Evolutionary conservation across 768 basidiomycete species (phyloP).

Genomic region (Tulasnella calospora): DNA sequence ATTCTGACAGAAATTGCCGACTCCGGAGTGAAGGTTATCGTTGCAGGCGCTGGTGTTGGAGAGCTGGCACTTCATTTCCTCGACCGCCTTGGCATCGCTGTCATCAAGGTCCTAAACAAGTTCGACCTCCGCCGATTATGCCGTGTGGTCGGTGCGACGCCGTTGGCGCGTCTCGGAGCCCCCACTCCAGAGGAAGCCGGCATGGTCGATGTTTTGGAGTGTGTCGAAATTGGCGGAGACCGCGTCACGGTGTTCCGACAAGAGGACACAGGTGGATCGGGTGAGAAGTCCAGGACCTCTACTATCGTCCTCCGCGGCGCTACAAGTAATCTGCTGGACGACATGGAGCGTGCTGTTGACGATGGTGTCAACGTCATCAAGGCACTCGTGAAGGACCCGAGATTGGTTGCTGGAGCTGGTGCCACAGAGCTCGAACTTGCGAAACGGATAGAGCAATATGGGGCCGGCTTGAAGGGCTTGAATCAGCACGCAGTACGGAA

Average conservation of each 20-base stretch:
- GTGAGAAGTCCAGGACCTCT: slow-evolving; percentile 79
- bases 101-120: slow-evolving; percentile 95
- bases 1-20: slow-evolving; percentile 97
- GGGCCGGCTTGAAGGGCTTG: slow-evolving; percentile 81
- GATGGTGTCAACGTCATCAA: slow-evolving; percentile 97
- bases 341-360: slow-evolving; percentile 92
- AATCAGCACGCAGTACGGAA: slow-evolving; percentile 90
- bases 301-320: slow-evolving; percentile 95
- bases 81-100: slow-evolving; percentile 86
- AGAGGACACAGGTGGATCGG: slow-evolving; percentile 55
- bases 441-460: slow-evolving; percentile 75
- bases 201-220: slow-evolving; percentile 89
- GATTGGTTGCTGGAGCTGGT: slow-evolving; percentile 90
- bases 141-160: slow-evolving; percentile 93
- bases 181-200: slow-evolving; percentile 97
- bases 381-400: slow-evolving; percentile 78
- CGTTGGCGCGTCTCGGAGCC: slow-evolving; percentile 90
- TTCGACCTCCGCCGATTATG: slow-evolving; percentile 93
- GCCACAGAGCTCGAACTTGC: slow-evolving; percentile 93
- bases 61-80: slow-evolving; percentile 97
- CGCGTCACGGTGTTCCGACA: slow-evolving; percentile 95
- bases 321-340: slow-evolving; percentile 89
- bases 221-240: slow-evolving; percentile 93
- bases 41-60: slow-evolving; percentile 88
- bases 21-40: slow-evolving; percentile 87